Conservation (phyloP, 2,329 filamentous ascomycete species). For the Phialophora macrospora region DNA sequence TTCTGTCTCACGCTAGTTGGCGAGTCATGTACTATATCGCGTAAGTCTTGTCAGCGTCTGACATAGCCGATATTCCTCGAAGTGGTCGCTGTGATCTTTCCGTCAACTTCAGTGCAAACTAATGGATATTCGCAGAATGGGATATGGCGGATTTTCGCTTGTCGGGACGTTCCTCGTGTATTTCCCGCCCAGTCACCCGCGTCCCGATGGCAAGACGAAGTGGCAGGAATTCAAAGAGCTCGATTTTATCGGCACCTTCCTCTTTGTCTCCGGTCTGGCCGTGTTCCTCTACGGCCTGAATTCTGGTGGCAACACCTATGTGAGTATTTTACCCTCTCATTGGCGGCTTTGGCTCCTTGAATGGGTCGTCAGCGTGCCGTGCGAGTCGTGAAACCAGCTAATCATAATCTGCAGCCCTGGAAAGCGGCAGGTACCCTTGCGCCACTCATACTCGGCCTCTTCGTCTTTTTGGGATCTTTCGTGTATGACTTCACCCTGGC, state of each 20-base stretch:
- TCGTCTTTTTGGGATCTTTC: constrained; percentile 47
- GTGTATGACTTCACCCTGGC: constrained; percentile 48
- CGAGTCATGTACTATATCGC: constrained; percentile 60
- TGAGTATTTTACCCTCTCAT: background rate
- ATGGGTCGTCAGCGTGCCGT: background rate
- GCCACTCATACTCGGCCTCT: constrained; percentile 50
- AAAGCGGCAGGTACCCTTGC: constrained; percentile 47
- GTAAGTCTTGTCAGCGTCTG: background rate
- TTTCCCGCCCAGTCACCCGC: constrained; percentile 54
- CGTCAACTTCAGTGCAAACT: background rate
- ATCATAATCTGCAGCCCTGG: constrained; percentile 40
- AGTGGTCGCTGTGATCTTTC: background rate
- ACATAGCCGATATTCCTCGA: background rate
- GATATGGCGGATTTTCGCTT: constrained; percentile 59
- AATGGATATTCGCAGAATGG: constrained; percentile 42
- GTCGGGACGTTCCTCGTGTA: constrained; percentile 56
- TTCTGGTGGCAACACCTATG: constrained; percentile 40
- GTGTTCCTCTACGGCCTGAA: constrained; percentile 55
- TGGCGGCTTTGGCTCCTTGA: background rate
- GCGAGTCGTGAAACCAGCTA: background rate
- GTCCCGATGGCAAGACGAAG: constrained; percentile 51
- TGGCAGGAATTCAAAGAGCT: constrained; percentile 52
- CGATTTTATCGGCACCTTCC: constrained; percentile 58
- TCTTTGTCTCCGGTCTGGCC: constrained; percentile 57
- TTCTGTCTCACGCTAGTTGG: constrained; percentile 54